Evolutionary conservation across 768 basidiomycete genomes (phyloP).

Genomic region (Suillus bovinus): DNA sequence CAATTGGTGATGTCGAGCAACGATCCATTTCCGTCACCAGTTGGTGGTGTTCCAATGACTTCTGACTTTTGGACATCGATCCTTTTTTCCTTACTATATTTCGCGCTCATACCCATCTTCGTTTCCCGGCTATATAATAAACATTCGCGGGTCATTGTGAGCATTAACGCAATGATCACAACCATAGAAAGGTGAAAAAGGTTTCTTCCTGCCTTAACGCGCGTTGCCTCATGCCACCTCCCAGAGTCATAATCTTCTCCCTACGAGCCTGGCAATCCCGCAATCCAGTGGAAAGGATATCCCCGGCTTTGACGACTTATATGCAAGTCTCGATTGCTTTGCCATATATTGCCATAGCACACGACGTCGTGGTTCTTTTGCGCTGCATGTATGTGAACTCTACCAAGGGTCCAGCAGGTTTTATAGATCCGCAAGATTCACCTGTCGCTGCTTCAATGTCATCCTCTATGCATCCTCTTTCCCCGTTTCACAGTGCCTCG

Average conservation of each 20-base stretch:
- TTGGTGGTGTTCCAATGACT: conserved; percentile 42
- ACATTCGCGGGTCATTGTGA: conserved; percentile 37
- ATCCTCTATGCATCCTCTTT: conserved; percentile 15
- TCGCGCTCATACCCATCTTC: conserved; percentile 36
- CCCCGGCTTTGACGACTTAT: conserved; percentile 16
- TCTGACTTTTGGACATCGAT: conserved; percentile 45
- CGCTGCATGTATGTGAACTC: conserved; percentile 43
- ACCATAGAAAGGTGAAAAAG: conserved; percentile 39
- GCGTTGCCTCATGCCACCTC: not conserved
- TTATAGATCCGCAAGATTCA: conserved; percentile 25
- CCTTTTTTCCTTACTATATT: conserved; percentile 42
- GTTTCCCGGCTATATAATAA: conserved; percentile 35
- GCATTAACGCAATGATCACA: conserved; percentile 35
- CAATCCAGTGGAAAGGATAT: conserved; percentile 14
- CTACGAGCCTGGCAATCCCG: conserved; percentile 24
- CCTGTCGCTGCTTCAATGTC: conserved; percentile 19
- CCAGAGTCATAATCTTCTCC: conserved; percentile 22
- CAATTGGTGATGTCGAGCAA: conserved; percentile 11
- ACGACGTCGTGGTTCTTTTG: conserved; percentile 36
- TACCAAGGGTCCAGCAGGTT: conserved; percentile 31
- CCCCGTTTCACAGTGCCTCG: conserved; percentile 12
- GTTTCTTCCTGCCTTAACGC: not conserved
- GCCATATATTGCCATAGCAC: conserved; percentile 34
- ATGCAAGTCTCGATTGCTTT: conserved; percentile 21
- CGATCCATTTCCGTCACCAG: conserved; percentile 40